Evolutionary conservation across 352 stramenopile genomes (phyloP).

Genomic region (Phytopythium montanum): DNA sequence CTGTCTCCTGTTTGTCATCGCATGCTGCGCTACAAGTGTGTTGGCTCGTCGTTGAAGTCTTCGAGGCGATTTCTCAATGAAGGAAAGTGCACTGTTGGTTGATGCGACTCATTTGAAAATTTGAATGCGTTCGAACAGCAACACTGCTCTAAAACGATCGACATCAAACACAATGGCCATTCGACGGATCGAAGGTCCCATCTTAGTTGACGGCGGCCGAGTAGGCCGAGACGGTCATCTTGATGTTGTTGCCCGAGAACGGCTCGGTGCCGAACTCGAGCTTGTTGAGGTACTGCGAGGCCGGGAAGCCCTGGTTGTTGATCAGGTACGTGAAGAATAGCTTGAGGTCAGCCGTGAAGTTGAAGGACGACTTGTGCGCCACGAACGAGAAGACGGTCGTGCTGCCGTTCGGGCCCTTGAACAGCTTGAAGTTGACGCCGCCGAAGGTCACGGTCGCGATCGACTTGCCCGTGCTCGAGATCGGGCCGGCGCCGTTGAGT

Average conservation of each 20-base stretch:
- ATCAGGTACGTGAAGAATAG: slow-evolving; percentile 26
- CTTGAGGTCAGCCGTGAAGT: slow-evolving; percentile 25
- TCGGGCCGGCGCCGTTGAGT: slow-evolving; percentile 22
- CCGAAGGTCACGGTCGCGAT: slow-evolving; percentile 21
- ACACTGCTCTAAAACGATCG: background rate
- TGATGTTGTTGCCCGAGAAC: slow-evolving; percentile 24
- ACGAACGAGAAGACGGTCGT: slow-evolving; percentile 36
- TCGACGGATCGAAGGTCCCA: too few species aligned
- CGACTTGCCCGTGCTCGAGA: slow-evolving; percentile 21
- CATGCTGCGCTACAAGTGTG: background rate
- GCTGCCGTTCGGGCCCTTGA: slow-evolving; percentile 29
- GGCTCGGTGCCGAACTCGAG: slow-evolving; percentile 29
- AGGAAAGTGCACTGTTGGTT: too few species aligned
- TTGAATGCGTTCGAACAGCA: background rate
- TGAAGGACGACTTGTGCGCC: slow-evolving; percentile 16
- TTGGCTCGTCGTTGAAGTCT: background rate
- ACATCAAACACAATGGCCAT: background rate
- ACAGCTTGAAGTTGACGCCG: slow-evolving; percentile 29
- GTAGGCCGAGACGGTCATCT: slow-evolving; percentile 29
- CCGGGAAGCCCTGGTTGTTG: slow-evolving; percentile 22
- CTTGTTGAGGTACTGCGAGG: slow-evolving; percentile 23
- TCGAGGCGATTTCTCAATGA: background rate
- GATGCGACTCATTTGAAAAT: too few species aligned
- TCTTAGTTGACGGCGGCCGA: slow-evolving; percentile 20
- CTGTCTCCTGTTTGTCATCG: background rate